phyloP scores from a whole-genome alignment of 129 eudicot genomes.

The Ambrosia trifida region DNA sequence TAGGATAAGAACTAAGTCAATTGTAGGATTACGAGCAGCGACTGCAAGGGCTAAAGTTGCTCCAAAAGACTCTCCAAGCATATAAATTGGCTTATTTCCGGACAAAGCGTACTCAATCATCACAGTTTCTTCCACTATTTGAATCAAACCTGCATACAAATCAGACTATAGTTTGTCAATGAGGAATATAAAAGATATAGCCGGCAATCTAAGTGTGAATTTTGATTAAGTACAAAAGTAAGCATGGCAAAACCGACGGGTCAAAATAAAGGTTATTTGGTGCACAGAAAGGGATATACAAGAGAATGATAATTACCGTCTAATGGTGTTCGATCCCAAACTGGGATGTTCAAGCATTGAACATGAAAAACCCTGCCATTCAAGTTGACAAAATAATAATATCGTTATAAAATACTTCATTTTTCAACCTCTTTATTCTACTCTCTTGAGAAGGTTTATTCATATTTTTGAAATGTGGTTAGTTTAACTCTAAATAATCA shows the following conservation, averaged over 20 bases:
- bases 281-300: slow-evolving; percentile 9
- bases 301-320: slow-evolving; percentile 43
- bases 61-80: slow-evolving; percentile 83
- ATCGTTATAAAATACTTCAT: background rate
- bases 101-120: slow-evolving; percentile 57
- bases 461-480: too few species aligned
- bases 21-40: slow-evolving; percentile 73
- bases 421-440: too few species aligned
- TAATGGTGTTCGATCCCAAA: slow-evolving; percentile 58
- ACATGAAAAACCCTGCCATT: slow-evolving; percentile 54
- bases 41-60: slow-evolving; percentile 82
- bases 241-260: background rate
- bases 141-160: slow-evolving; percentile 51
- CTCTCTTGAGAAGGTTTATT: too few species aligned
- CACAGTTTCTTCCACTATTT: slow-evolving; percentile 62
- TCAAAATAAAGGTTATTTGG: background rate
- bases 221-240: background rate
- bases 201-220: background rate
- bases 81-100: slow-evolving; percentile 72
- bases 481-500: too few species aligned
- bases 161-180: background rate
- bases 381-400: background rate
- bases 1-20: slow-evolving; percentile 63
- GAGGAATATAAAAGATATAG: background rate
- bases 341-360: slow-evolving; percentile 72